Conservation (phyloP, 441 rosid species). For the Euphorbia corollata region DNA sequence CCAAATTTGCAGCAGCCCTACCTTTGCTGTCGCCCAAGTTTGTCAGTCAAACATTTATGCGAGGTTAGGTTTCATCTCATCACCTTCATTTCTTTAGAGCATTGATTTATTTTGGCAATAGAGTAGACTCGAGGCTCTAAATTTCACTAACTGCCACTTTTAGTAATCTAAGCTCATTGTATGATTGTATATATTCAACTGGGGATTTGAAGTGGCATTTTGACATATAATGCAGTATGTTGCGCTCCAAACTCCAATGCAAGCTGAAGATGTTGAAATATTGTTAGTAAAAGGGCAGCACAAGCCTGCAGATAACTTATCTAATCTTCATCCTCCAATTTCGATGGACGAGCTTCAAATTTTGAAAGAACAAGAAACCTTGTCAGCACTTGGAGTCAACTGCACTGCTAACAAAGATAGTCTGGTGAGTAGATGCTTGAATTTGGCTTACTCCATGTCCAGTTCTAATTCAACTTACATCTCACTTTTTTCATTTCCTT, state of each 20-base stretch:
- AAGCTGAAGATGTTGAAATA: conserved; percentile 46
- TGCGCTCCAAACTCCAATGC: conserved; percentile 44
- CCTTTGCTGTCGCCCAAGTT: conserved; percentile 44
- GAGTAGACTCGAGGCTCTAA: neutral
- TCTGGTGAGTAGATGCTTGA: conserved; percentile 38
- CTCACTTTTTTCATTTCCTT: neutral
- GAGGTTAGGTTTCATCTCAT: conserved; percentile 40
- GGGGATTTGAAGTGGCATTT: no score
- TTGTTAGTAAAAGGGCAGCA: conserved; percentile 34
- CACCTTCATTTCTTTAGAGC: neutral
- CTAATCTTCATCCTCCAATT: conserved; percentile 17
- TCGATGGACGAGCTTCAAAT: conserved; percentile 38
- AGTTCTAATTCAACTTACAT: neutral
- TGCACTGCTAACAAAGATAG: conserved; percentile 25
- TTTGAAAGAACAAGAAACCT: conserved; percentile 43
- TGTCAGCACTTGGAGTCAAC: conserved; percentile 36
- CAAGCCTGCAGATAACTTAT: conserved; percentile 23
- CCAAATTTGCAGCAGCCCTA: conserved; percentile 54
- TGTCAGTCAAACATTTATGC: conserved; percentile 41
- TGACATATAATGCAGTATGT: conserved; percentile 34
- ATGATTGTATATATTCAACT: no score
- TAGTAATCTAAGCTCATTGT: neutral
- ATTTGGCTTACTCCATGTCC: conserved; percentile 21
- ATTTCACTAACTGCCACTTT: neutral
- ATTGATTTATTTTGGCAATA: neutral